Conservation (phyloP, 2,329 filamentous ascomycete genomes). For the Talaromyces sp. region DNA sequence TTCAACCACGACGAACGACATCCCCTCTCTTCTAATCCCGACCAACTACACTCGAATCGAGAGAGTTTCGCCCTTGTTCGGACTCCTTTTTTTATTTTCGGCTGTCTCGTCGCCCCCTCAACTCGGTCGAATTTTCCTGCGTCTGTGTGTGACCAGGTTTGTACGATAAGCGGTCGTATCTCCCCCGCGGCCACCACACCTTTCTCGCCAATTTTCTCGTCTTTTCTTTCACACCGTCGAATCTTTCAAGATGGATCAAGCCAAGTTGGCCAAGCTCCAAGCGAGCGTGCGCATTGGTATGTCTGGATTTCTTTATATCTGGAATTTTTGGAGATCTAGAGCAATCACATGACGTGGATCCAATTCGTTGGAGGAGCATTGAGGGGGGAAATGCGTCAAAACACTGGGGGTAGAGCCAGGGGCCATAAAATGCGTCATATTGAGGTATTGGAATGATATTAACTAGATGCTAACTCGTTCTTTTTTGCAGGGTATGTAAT, state of each 20-base stretch:
- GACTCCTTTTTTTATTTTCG: background rate
- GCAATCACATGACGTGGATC: slow-evolving; percentile 1
- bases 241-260: slow-evolving; percentile 55
- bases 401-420: background rate
- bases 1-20: slow-evolving; percentile 3
- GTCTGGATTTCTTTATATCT: slow-evolving; percentile 28
- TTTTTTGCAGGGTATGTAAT: background rate
- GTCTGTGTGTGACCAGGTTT: background rate
- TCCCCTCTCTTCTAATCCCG: background rate
- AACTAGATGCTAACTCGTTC: background rate
- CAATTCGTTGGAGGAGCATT: background rate
- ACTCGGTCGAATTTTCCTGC: background rate
- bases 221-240: slow-evolving; percentile 17
- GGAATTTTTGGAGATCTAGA: background rate
- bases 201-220: background rate
- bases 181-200: background rate
- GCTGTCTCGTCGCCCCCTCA: background rate
- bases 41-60: background rate
- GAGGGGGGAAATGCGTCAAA: background rate
- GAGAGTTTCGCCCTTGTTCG: background rate
- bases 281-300: slow-evolving; percentile 65
- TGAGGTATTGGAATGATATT: background rate
- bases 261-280: slow-evolving; percentile 62
- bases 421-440: background rate
- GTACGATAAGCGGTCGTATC: background rate